Evolutionary conservation across 371 early-diverging fungal genomes (phyloP).

Genomic region (Circinella minor): DNA sequence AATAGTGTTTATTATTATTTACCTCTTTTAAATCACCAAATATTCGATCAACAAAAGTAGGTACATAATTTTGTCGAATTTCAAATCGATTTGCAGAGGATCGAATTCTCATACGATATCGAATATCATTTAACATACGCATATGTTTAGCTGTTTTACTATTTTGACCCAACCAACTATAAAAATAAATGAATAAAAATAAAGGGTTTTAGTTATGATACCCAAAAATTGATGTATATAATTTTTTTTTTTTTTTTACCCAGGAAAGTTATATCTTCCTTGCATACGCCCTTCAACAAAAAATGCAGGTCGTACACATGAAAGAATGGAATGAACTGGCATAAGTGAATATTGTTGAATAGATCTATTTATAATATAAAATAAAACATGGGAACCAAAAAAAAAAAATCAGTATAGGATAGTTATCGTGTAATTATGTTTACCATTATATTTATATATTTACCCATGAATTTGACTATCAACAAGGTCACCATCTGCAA

Average conservation of each 20-base stretch:
- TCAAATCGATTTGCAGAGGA: constrained; percentile 88
- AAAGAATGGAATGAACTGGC: constrained; percentile 91
- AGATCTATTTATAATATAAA: constrained; percentile 11
- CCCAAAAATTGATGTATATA: no score
- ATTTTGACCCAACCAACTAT: constrained; percentile 91
- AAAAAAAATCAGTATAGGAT: no score
- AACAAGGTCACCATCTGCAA: constrained; percentile 88
- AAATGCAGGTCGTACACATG: constrained; percentile 88
- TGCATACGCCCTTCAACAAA: constrained; percentile 69
- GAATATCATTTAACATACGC: constrained; percentile 81
- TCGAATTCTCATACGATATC: constrained; percentile 80
- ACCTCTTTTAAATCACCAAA: constrained; percentile 67
- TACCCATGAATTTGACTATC: constrained; percentile 79
- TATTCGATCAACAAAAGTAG: constrained; percentile 70
- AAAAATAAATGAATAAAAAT: not conserved
- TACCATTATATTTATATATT: not conserved
- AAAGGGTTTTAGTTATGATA: not conserved
- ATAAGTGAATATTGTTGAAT: constrained; percentile 92
- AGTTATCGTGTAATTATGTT: no score
- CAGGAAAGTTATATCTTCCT: constrained; percentile 51
- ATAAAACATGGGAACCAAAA: no score
- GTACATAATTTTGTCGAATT: constrained; percentile 84
- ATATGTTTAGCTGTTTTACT: constrained; percentile 80
- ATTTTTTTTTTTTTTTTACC: constrained; percentile 1
- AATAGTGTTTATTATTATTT: constrained; percentile 10